These are phyloP conservation scores for Fraxinus platypoda DNA, from an alignment of 305 asterid genomes.

Conservation along the genomic window DNA sequence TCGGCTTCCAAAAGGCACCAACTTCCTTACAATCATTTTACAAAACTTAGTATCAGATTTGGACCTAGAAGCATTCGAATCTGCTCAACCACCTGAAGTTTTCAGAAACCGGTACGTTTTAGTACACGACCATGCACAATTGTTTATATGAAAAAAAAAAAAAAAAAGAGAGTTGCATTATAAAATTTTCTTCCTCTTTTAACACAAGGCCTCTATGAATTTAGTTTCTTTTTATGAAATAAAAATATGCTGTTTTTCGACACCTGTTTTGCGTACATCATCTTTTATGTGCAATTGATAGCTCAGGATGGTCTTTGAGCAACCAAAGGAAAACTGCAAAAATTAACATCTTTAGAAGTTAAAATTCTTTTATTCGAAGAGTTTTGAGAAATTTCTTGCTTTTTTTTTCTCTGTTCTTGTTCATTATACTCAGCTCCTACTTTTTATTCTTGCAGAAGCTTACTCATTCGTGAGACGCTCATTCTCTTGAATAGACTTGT, in stretches of 20 bases:
- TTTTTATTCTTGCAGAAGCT: conserved; percentile 47
- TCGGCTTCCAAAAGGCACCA: conserved; percentile 51
- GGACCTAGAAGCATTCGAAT: conserved; percentile 53
- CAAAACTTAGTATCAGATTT: conserved; percentile 66
- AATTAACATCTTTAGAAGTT: not conserved
- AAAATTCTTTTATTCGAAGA: not conserved
- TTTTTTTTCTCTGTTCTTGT: not conserved
- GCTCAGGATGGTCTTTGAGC: not conserved
- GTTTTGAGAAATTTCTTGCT: not conserved
- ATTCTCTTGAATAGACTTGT: conserved; percentile 80
- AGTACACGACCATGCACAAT: not conserved
- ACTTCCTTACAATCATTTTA: conserved; percentile 62
- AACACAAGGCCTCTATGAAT: not conserved
- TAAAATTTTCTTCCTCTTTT: not conserved
- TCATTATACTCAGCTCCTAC: not conserved
- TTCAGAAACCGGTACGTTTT: conserved; percentile 65
- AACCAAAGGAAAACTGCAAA: not conserved
- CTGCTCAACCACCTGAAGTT: conserved; percentile 45
- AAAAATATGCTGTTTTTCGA: not conserved
- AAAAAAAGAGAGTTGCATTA: not conserved
- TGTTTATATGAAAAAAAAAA: not conserved
- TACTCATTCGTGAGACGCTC: conserved; percentile 80
- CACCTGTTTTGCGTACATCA: not conserved
- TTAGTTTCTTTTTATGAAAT: not conserved
- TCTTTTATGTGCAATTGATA: not conserved